Evolutionary conservation across 2,329 filamentous ascomycete genomes (phyloP).

Genomic region (Colletotrichum shisoi): DNA sequence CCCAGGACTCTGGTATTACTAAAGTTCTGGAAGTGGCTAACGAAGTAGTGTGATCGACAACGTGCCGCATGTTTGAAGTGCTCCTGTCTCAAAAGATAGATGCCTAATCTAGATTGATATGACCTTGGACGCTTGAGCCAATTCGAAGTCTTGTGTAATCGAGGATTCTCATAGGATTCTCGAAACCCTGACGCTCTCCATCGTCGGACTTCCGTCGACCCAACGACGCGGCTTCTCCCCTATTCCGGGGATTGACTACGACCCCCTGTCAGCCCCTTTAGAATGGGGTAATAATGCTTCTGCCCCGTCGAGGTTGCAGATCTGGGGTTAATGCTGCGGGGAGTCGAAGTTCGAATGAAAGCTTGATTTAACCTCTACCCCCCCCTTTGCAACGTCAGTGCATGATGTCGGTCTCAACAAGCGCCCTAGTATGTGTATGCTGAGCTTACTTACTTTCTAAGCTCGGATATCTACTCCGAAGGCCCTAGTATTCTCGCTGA

Average conservation of each 20-base stretch:
- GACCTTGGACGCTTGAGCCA: no score
- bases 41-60: background rate
- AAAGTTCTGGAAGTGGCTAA: slow-evolving; percentile 19
- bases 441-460: background rate
- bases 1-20: slow-evolving; percentile 1
- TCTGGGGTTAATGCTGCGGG: background rate
- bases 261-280: background rate
- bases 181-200: no score
- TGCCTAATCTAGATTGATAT: background rate
- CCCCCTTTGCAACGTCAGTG: background rate
- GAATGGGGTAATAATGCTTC: no score
- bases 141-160: background rate
- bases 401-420: background rate
- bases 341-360: background rate
- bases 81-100: no score
- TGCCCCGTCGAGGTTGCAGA: background rate
- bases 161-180: background rate
- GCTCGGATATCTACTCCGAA: background rate
- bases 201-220: background rate
- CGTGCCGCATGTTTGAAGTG: no score
- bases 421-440: background rate
- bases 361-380: background rate
- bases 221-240: background rate
- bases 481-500: background rate
- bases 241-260: background rate